These are phyloP conservation scores for Eleusine indica DNA, from an alignment of 176 grass and related monocot genomes.

Conservation along the genomic window DNA sequence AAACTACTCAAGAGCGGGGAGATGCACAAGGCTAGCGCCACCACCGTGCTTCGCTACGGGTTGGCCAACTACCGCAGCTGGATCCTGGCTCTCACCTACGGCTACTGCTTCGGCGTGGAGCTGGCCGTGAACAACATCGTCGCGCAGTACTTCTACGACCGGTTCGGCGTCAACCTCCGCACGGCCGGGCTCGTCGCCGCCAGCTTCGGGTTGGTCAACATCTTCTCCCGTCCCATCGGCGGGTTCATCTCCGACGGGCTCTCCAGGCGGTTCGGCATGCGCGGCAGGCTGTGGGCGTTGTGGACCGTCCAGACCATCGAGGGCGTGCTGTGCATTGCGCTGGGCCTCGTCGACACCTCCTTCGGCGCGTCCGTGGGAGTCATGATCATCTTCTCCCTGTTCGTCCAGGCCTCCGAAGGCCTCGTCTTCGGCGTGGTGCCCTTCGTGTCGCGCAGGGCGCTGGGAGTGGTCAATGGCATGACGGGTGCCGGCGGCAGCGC, in stretches of 20 bases:
- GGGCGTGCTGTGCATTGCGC: conserved; percentile 59
- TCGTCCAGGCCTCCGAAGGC: conserved; percentile 77
- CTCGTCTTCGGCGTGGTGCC: conserved; percentile 88
- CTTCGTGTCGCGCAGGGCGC: conserved; percentile 76
- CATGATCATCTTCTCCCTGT: conserved; percentile 86
- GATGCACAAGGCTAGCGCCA: conserved; percentile 82
- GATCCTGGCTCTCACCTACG: conserved; percentile 84
- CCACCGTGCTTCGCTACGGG: conserved; percentile 64
- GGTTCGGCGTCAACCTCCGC: conserved; percentile 69
- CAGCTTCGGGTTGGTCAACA: conserved; percentile 87
- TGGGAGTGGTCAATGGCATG: conserved; percentile 88
- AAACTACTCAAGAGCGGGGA: conserved; percentile 66
- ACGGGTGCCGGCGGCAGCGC: conserved; percentile 81
- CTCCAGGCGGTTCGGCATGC: conserved; percentile 65
- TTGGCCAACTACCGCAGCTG: conserved; percentile 71
- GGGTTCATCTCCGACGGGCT: conserved; percentile 81
- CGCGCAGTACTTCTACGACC: conserved; percentile 91
- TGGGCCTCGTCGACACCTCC: conserved; percentile 57
- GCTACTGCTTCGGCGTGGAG: conserved; percentile 93
- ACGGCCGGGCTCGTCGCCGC: conserved; percentile 77
- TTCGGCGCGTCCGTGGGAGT: conserved; percentile 54
- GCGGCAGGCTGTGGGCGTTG: conserved; percentile 81
- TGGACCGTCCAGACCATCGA: conserved; percentile 73
- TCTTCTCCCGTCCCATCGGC: conserved; percentile 70
- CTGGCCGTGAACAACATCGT: conserved; percentile 87